Conservation (phyloP, 2,329 filamentous ascomycete genomes). For the Shiraia sp. region DNA sequence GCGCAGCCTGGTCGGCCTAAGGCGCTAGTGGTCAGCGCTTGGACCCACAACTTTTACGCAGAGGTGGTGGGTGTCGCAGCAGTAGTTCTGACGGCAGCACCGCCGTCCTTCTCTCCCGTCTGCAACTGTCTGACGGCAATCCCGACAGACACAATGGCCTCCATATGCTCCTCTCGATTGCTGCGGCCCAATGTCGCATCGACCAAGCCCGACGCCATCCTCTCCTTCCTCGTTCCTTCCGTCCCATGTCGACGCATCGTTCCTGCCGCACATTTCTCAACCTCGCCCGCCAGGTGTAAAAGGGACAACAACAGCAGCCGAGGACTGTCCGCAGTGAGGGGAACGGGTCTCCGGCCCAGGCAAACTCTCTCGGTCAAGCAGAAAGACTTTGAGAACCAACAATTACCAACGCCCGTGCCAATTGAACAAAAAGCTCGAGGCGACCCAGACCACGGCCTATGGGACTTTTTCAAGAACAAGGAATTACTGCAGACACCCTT, state of each 20-base stretch:
- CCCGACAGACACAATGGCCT: conserved; percentile 33
- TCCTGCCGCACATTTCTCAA: conserved; percentile 59
- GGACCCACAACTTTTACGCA: no score
- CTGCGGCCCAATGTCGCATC: conserved; percentile 26
- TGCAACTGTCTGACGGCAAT: not conserved
- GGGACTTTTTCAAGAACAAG: conserved; percentile 81
- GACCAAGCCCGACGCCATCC: conserved; percentile 21
- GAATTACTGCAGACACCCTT: conserved; percentile 72
- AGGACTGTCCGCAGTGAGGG: conserved; percentile 78
- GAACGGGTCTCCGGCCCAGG: conserved; percentile 68
- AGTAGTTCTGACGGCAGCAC: not conserved
- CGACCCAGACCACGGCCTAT: conserved; percentile 82
- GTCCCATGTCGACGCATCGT: conserved; percentile 23
- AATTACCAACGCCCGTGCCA: conserved; percentile 72
- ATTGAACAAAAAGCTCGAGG: conserved; percentile 62
- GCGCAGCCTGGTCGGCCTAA: not conserved
- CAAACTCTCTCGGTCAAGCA: conserved; percentile 75
- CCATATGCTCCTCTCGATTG: conserved; percentile 31
- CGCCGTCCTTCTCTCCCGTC: not conserved
- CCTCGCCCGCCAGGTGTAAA: conserved; percentile 54
- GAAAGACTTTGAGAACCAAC: conserved; percentile 51
- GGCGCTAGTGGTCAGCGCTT: not conserved
- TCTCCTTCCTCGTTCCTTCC: conserved; percentile 33
- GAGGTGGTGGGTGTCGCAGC: no score
- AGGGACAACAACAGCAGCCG: conserved; percentile 79